Base-by-base conservation (phyloP, 306 rosid genomes). In the Sesbania bispinosa region DNA sequence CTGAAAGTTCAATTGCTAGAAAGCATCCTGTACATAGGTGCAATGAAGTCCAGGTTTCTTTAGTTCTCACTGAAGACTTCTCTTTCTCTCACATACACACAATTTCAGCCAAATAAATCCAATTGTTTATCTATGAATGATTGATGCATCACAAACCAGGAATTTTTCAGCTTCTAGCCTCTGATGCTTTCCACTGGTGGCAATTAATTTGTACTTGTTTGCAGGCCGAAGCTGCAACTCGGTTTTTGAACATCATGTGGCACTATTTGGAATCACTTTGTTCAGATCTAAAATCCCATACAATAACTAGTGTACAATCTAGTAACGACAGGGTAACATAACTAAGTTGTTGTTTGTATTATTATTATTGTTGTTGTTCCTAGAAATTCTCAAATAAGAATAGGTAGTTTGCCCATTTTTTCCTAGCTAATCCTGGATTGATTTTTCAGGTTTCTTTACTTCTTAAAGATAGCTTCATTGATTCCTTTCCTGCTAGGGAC, bases 381-480 rank as follows among this genome's bases (percentile, higher is more conserved):
- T 58, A 32, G 26, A 16, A 61, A 57, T 30, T 70, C 30, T 73
- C 50, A 26, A 67, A 63, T 36, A 14, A 74, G 43, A 47, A 60
- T 20, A 20, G n/a, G 24, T 63, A 24, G 18, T 67, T 62, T 57
- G 39, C 48, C 73, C 36, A 6, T 13, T 9, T 71, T 79, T 75
- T 69, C 39, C 42, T 60, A 50, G 30, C 71, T 68, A 76, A 69
- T 16, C 57, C 68, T 47, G 26, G 51, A 39, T 70, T 27, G 16
- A 58, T 5, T 66, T 81, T 85, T 77, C 91, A 94, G 99, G 97
- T 94, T 84, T 94, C 96, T 67, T 80, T 94, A 79, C 99, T 94
- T 82, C 93, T 94, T 54, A 94, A 91, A 79, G 99, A 94, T 53
- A 94, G 91, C 83, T 94, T 87, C 81, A 85, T 94, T 36, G 95